Evolutionary conservation across 148 eudicot species (phyloP).

Genomic region (Beta vulgaris): DNA sequence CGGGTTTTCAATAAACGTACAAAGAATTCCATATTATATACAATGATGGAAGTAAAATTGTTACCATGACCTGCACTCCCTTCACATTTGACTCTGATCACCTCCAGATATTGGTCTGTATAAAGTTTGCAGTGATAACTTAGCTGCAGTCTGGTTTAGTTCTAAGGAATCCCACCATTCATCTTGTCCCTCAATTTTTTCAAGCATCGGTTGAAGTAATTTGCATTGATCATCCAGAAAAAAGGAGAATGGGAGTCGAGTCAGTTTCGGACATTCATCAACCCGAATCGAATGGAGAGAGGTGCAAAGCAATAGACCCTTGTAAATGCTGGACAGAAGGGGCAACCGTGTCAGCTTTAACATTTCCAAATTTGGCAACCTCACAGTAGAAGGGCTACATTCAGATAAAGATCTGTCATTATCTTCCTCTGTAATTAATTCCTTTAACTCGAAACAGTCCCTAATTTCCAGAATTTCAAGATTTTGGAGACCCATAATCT

Average conservation of each 20-base stretch:
- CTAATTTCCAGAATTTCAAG: neutral
- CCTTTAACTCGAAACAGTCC: neutral
- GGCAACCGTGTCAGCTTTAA: slow-evolving; percentile 12
- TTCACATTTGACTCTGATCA: neutral
- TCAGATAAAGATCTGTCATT: neutral
- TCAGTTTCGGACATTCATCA: slow-evolving; percentile 9
- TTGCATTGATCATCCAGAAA: neutral
- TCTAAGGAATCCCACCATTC: slow-evolving; percentile 1
- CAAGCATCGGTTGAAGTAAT: neutral
- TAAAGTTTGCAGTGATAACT: neutral
- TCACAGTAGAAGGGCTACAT: neutral
- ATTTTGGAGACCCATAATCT: neutral
- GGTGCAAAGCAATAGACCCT: neutral
- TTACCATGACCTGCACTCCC: neutral
- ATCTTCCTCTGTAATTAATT: neutral
- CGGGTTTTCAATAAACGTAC: neutral
- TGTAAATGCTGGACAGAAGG: slow-evolving; percentile 3
- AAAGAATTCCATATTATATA: neutral
- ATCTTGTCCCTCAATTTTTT: slow-evolving; percentile 1
- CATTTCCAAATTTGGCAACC: neutral
- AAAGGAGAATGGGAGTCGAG: neutral
- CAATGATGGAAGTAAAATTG: neutral
- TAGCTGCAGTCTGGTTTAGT: neutral
- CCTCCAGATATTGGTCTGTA: neutral
- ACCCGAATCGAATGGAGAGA: slow-evolving; percentile 2